Conservation (phyloP, 2,329 filamentous ascomycete species). For the Cladosporium sphaerospermum region DNA sequence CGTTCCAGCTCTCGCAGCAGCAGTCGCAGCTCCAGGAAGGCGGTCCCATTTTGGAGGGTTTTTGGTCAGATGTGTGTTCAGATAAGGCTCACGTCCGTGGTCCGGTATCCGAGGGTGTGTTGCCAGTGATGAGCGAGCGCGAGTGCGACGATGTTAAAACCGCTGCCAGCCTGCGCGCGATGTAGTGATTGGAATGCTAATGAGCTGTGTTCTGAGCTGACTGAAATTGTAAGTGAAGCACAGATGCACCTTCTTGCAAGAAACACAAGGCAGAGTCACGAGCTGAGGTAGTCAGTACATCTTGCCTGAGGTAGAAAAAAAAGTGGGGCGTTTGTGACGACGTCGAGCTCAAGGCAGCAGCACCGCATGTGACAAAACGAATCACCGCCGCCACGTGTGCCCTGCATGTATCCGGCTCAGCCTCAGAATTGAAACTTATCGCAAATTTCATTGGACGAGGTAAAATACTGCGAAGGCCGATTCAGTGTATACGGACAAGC, state of each 20-base stretch:
- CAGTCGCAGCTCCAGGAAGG: not conserved
- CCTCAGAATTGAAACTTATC: no score
- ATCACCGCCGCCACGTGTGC: not conserved
- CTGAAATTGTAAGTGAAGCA: no score
- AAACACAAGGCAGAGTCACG: no score
- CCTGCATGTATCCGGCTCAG: not conserved
- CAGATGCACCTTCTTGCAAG: no score
- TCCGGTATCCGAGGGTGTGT: not conserved
- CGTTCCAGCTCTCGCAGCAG: not conserved
- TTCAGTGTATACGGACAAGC: constrained; percentile 9
- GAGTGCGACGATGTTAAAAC: no score
- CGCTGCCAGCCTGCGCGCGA: no score
- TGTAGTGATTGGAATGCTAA: no score
- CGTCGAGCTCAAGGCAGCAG: not conserved
- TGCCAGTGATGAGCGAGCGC: not conserved
- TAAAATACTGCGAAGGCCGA: not conserved
- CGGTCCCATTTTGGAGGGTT: not conserved
- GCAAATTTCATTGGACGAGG: no score
- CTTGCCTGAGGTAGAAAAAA: not conserved
- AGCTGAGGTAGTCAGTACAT: no score
- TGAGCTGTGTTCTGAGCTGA: no score
- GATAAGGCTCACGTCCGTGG: no score
- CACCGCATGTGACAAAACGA: not conserved
- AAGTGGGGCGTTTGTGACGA: not conserved
- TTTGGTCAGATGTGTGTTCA: not conserved